Evolutionary conservation across 2,329 filamentous ascomycete species (phyloP), one percentile per base, ranked within the genome.

Genomic region (Bipolaris oryzae): DNA sequence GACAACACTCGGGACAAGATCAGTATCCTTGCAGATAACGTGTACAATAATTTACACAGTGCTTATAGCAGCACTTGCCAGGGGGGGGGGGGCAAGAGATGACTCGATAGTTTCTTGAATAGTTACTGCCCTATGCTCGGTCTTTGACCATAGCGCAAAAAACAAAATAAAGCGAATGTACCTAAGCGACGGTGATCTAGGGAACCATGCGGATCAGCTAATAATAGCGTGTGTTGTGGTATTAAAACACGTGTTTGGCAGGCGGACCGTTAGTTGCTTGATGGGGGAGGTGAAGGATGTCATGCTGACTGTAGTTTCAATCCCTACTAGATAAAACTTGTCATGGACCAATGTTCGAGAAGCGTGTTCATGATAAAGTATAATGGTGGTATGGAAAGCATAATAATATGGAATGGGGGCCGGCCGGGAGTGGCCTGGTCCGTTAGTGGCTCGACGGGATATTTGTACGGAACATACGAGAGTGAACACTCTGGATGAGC

Each of bases 401-500:
- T 5, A 23, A 15, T 3, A 11, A 44, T 28, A 7, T 16, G n/a
- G n/a, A 13, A 20, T 20, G 20, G 18, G 23, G 20, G 20, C 18
- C 11, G 10, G 38, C 21, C 5, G 38, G 41, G 16, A 41, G 41
- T 33, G 35, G 50, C 18, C 33, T 46, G 48, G 21, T 28, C 28
- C 46, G 41, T 38, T 49, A 39, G 25, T 52, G 28, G 37, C 50
- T 38, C 46, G 28, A 42, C 10, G 53, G 44, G 37, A 49, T 49
- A 34, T n/a, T 35, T 23, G 28, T 16, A 42, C 21, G 16, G 38
- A 20, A 31, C 21, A 16, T 41, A 33, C 11, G 33, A 52, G 37
- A 23, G 38, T 56, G 37, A 37, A 43, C 38, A 41, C 15, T 33
- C 21, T 44, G 53, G 54, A 55, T 57, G 53, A 60, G 57, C 33